These are phyloP conservation scores for Leishmania major DNA, from an alignment of 208 protist genomes.

Conservation along the genomic window DNA sequence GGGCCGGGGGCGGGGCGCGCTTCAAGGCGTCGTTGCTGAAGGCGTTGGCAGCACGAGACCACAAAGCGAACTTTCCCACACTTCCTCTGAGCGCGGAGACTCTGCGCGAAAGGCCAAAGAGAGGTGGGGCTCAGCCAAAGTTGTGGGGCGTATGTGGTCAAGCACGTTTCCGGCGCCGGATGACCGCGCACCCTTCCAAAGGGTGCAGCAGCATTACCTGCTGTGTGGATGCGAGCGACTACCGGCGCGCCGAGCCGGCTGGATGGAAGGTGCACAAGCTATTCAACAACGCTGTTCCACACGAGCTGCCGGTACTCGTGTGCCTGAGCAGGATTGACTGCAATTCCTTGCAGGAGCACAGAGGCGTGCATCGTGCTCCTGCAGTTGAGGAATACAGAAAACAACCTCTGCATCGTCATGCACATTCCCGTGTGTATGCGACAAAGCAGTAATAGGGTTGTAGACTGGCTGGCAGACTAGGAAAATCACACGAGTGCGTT, in stretches of 20 bases:
- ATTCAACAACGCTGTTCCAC: constrained; percentile 50
- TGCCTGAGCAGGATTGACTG: constrained; percentile 90
- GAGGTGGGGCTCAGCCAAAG: constrained; percentile 67
- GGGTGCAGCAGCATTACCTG: constrained; percentile 81
- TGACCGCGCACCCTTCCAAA: constrained; percentile 71
- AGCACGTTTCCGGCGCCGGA: constrained; percentile 68
- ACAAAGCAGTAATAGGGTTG: constrained; percentile 76
- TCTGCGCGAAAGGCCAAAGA: constrained; percentile 51
- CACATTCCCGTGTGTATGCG: constrained; percentile 66
- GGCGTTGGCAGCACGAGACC: constrained; percentile 66
- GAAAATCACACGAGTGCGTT: constrained; percentile 46
- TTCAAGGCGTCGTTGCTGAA: constrained; percentile 89
- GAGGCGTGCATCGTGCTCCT: constrained; percentile 75
- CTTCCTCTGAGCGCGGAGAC: constrained; percentile 84
- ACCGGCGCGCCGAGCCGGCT: constrained; percentile 54
- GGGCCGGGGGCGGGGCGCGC: constrained; percentile 80
- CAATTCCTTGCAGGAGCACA: constrained; percentile 79
- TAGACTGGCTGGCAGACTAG: constrained; percentile 70
- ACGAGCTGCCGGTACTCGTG: constrained; percentile 66
- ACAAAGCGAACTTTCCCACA: constrained; percentile 75
- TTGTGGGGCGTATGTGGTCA: constrained; percentile 84
- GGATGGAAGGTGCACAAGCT: constrained; percentile 70
- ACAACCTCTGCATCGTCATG: constrained; percentile 70
- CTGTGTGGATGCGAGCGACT: constrained; percentile 72
- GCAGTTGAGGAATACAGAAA: constrained; percentile 49